Conservation (phyloP, 2,329 filamentous ascomycete species). For the Trichoderma cornu-damae region DNA sequence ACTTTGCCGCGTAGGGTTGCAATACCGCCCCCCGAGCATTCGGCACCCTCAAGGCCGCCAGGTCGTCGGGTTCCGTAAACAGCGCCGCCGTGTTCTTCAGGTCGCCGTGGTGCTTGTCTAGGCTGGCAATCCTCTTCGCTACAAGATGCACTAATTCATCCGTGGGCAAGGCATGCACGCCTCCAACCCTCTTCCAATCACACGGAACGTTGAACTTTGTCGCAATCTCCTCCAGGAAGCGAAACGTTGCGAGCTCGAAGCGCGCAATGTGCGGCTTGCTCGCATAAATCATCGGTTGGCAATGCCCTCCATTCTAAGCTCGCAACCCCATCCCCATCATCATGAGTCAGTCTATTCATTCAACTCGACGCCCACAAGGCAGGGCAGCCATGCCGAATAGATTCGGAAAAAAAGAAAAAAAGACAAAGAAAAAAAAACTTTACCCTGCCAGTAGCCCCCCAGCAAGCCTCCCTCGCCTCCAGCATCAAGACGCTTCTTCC, state of each 20-base stretch:
- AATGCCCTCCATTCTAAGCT: conserved; percentile 64
- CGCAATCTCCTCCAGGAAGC: conserved; percentile 54
- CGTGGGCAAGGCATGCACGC: conserved; percentile 60
- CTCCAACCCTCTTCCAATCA: conserved; percentile 60
- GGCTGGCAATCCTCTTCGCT: conserved; percentile 43
- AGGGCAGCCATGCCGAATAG: too few relatives aligned
- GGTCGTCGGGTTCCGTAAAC: conserved; percentile 34
- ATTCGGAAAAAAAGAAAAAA: not conserved
- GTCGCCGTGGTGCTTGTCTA: conserved; percentile 50
- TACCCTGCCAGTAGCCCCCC: conserved; percentile 76
- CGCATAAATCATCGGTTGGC: conserved; percentile 65
- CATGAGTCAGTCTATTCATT: not conserved
- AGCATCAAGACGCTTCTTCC: conserved; percentile 61
- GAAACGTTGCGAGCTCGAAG: conserved; percentile 69
- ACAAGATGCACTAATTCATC: conserved; percentile 50
- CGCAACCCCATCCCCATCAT: not conserved
- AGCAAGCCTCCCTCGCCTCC: conserved; percentile 74
- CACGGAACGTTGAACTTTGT: conserved; percentile 56
- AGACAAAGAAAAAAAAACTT: conserved; percentile 30
- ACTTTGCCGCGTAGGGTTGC: conserved; percentile 58
- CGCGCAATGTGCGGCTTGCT: conserved; percentile 55
- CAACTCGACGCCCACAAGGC: too few relatives aligned
- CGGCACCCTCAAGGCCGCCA: conserved; percentile 51
- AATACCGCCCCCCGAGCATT: conserved; percentile 58
- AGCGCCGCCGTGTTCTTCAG: conserved; percentile 47